phyloP scores from a whole-genome alignment of 1,284 basidiomycete species.

The Tilletia setariae region DNA sequence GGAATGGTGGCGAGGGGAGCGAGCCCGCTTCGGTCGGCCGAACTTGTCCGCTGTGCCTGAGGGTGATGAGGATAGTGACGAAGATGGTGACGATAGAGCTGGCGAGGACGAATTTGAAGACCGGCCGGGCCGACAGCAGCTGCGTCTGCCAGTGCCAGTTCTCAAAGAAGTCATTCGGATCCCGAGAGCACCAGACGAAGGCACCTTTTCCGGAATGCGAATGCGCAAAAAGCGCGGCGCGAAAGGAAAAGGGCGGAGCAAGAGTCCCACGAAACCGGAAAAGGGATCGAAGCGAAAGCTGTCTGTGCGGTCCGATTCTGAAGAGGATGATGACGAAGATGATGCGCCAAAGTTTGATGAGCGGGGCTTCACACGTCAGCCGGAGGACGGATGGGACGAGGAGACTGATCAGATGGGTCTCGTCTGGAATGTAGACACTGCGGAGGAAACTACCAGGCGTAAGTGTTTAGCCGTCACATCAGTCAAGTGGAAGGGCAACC shows the following conservation, averaged over 20 bases:
- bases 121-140: constrained; percentile 46
- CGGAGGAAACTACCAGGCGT: constrained; percentile 69
- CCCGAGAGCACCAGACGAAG: constrained; percentile 64
- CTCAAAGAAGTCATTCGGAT: constrained; percentile 72
- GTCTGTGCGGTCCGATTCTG: constrained; percentile 40
- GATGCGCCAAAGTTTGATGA: constrained; percentile 59
- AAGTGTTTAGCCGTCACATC: constrained; percentile 52
- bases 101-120: constrained; percentile 42
- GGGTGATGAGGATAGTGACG: constrained; percentile 23
- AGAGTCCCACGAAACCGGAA: constrained; percentile 33
- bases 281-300: constrained; percentile 10
- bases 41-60: constrained; percentile 23
- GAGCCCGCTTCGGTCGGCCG: constrained; percentile 66
- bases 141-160: constrained; percentile 68
- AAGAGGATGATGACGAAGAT: constrained; percentile 50
- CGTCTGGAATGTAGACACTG: constrained; percentile 68
- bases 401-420: constrained; percentile 68
- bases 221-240: neutral
- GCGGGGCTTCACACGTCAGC: constrained; percentile 30
- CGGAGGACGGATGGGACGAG: constrained; percentile 77
- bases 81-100: constrained; percentile 15
- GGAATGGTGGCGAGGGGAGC: constrained; percentile 90
- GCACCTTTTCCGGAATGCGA: constrained; percentile 48
- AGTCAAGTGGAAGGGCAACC: neutral
- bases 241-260: constrained; percentile 4